Conservation (phyloP, 2,329 filamentous ascomycete species). For the Aspergillus ustus region DNA sequence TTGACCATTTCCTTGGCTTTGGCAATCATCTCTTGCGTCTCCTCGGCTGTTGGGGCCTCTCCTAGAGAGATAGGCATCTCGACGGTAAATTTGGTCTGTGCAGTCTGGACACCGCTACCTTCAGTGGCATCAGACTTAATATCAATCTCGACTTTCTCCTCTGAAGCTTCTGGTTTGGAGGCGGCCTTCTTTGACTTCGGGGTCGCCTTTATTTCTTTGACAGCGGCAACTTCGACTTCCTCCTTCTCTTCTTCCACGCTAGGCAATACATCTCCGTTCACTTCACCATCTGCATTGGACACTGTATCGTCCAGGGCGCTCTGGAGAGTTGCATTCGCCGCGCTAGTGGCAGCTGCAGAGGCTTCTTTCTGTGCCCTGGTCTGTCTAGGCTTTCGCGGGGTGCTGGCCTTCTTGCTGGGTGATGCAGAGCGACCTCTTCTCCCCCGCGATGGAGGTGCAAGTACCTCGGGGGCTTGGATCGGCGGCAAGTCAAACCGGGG, state of each 20-base stretch:
- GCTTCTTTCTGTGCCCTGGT: constrained; percentile 55
- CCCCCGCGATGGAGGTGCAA: constrained; percentile 44
- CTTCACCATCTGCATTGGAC: constrained; percentile 33
- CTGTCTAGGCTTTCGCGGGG: constrained; percentile 59
- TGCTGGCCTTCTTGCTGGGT: constrained; percentile 56
- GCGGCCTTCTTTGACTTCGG: constrained; percentile 29
- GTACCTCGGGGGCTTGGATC: constrained; percentile 42
- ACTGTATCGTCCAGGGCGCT: constrained; percentile 52
- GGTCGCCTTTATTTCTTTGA: constrained; percentile 27
- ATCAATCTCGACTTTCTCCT: constrained; percentile 66
- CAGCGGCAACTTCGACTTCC: constrained; percentile 30
- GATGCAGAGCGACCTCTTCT: constrained; percentile 65
- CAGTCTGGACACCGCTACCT: constrained; percentile 63
- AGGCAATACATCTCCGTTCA: constrained; percentile 31
- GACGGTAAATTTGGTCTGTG: constrained; percentile 73
- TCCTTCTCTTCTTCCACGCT: constrained; percentile 35
- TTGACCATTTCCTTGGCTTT: constrained; percentile 89
- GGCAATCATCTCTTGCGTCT: constrained; percentile 81
- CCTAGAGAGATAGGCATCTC: constrained; percentile 71
- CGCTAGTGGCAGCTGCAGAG: constrained; percentile 53
- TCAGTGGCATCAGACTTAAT: constrained; percentile 60
- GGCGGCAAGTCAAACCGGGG: constrained; percentile 72
- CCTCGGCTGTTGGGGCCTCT: constrained; percentile 74
- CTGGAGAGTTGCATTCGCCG: constrained; percentile 54
- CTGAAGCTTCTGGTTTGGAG: constrained; percentile 19